Percentiles rank a stretch among this genome's conserved stretches.
These are phyloP conservation scores for Parietichytrium sp. DNA, from an alignment of 108 stramenopile genomes.

Conservation along the genomic window DNA sequence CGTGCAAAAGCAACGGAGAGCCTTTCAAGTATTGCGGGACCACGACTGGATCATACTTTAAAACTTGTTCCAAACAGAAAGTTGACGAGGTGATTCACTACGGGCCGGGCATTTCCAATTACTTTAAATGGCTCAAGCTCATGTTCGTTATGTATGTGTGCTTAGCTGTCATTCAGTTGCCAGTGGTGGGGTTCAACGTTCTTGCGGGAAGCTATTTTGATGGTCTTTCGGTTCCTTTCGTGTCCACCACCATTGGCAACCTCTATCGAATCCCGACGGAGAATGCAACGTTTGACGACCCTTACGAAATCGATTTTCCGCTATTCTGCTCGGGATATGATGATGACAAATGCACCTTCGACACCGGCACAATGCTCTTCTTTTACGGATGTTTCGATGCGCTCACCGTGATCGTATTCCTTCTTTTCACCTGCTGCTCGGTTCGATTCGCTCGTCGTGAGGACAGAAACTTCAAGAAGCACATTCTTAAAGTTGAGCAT, in stretches of 20 bases:
- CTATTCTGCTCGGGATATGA: neutral
- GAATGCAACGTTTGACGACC: neutral
- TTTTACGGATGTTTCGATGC: slow-evolving; percentile 12
- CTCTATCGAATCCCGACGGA: neutral
- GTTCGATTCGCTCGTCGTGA: neutral
- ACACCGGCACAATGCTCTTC: neutral
- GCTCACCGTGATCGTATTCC: neutral
- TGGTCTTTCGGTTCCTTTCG: neutral
- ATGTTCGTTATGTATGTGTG: slow-evolving; percentile 13
- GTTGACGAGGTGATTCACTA: neutral
- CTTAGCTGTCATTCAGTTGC: neutral
- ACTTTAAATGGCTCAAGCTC: slow-evolving; percentile 16
- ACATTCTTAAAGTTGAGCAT: neutral
- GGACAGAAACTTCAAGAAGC: neutral
- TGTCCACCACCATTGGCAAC: neutral
- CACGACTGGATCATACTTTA: neutral
- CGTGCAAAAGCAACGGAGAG: neutral
- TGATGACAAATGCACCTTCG: neutral
- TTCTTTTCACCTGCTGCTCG: neutral
- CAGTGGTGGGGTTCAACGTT: neutral
- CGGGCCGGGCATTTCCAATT: neutral
- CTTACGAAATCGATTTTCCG: neutral
- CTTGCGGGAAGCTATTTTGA: neutral
- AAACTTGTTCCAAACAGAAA: neutral
- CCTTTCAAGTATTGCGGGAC: neutral